phyloP scores from a whole-genome alignment of 306 rosid genomes.

The Cucumis hystrix region DNA sequence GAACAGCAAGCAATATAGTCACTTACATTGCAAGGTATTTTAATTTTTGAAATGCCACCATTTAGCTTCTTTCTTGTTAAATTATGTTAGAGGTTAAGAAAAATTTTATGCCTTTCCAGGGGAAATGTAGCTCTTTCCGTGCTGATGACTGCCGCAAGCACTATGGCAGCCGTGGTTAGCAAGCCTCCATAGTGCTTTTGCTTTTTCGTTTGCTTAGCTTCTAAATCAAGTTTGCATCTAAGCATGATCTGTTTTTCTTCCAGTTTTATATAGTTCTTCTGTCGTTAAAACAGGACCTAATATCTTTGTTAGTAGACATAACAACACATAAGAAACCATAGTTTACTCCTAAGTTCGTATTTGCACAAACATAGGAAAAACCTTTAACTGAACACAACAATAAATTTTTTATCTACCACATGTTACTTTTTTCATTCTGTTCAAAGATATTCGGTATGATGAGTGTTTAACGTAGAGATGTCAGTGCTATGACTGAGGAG shows the following conservation, averaged over 20 bases:
- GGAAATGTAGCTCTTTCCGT: constrained; percentile 90
- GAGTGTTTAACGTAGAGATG: no score
- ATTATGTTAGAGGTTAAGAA: constrained; percentile 13
- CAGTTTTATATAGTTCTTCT: neutral
- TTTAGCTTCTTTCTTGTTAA: neutral
- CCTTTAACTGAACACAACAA: neutral
- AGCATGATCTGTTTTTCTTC: neutral
- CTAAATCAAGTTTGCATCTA: neutral
- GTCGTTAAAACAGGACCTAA: neutral
- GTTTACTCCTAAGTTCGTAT: neutral
- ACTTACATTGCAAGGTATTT: constrained; percentile 81
- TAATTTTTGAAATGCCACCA: constrained; percentile 1
- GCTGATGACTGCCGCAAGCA: constrained; percentile 82
- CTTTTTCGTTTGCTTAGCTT: neutral
- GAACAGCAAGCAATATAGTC: constrained; percentile 84
- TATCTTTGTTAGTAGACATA: neutral
- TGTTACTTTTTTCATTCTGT: neutral
- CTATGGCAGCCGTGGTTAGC: constrained; percentile 70
- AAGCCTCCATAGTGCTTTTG: constrained; percentile 9
- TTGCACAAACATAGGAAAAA: neutral
- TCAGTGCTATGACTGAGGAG: no score
- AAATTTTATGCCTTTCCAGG: constrained; percentile 26
- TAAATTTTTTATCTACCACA: neutral
- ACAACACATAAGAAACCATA: neutral
- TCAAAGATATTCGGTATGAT: neutral